Evolutionary conservation across 2,329 filamentous ascomycete species (phyloP).

Genomic region (Cercospora canescens): DNA sequence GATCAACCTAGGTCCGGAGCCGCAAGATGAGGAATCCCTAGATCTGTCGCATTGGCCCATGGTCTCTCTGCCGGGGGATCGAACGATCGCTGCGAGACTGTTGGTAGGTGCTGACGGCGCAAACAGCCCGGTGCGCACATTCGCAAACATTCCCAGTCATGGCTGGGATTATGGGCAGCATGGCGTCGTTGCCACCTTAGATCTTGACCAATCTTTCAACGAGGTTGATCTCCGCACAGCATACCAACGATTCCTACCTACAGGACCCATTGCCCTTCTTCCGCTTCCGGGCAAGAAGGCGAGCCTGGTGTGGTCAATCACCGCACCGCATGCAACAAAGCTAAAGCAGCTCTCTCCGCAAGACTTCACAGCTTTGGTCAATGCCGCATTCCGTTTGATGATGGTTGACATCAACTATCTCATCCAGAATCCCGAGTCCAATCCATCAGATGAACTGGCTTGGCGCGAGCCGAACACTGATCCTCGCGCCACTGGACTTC

Average conservation of each 20-base stretch:
- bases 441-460: conserved; percentile 69
- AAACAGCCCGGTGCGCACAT: conserved; percentile 88
- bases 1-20: conserved; percentile 71
- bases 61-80: conserved; percentile 67
- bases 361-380: conserved; percentile 85
- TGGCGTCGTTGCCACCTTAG: conserved; percentile 86
- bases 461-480: conserved; percentile 78
- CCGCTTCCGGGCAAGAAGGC: conserved; percentile 81
- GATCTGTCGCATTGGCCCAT: conserved; percentile 89
- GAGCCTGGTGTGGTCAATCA: conserved; percentile 93
- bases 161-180: conserved; percentile 95
- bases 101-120: conserved; percentile 92
- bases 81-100: conserved; percentile 72
- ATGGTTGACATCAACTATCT: conserved; percentile 81
- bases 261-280: conserved; percentile 86
- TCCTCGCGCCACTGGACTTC: conserved; percentile 42
- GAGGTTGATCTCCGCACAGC: conserved; percentile 63
- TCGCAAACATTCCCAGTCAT: conserved; percentile 79
- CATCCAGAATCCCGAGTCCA: conserved; percentile 56
- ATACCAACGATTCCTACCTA: conserved; percentile 93
- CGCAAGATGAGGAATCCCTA: conserved; percentile 54
- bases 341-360: conserved; percentile 72
- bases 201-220: conserved; percentile 51
- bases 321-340: conserved; percentile 72
- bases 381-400: conserved; percentile 84